Evolutionary conservation across 768 basidiomycete genomes (phyloP).

Genomic region (Dendrothele bispora): DNA sequence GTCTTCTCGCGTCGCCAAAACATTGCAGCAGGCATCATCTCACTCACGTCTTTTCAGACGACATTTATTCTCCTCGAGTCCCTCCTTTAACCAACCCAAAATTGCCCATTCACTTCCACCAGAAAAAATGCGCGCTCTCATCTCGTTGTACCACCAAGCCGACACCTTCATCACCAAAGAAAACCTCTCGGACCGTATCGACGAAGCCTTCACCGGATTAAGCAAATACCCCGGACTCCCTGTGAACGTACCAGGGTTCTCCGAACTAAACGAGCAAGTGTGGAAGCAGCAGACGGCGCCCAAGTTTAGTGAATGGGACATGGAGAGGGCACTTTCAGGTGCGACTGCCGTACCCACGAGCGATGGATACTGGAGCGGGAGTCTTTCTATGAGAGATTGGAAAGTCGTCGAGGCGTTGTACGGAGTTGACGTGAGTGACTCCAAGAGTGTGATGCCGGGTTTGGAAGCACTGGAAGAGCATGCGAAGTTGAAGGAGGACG

Average conservation of each 20-base stretch:
- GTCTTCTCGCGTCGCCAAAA: not conserved
- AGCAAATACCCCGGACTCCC: not conserved
- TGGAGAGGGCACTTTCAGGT: slow-evolving; percentile 10
- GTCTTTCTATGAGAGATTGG: slow-evolving; percentile 31
- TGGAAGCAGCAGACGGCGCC: slow-evolving; percentile 29
- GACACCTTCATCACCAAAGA: slow-evolving; percentile 70
- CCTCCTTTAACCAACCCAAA: slow-evolving; percentile 20
- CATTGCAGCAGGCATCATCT: not conserved
- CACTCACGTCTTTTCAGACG: slow-evolving; percentile 10
- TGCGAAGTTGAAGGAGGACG: slow-evolving; percentile 15
- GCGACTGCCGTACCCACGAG: not conserved
- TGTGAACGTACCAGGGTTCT: too few relatives aligned
- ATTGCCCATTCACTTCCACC: slow-evolving; percentile 40
- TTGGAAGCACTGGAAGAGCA: slow-evolving; percentile 49
- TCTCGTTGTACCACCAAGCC: slow-evolving; percentile 77
- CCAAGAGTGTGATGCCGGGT: slow-evolving; percentile 35
- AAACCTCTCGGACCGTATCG: slow-evolving; percentile 63
- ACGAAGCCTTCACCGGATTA: slow-evolving; percentile 52
- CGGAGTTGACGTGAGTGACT: slow-evolving; percentile 37
- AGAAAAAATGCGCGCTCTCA: slow-evolving; percentile 67
- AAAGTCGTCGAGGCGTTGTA: slow-evolving; percentile 54
- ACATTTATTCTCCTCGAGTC: slow-evolving; percentile 16
- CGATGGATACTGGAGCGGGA: slow-evolving; percentile 3
- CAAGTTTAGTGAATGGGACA: slow-evolving; percentile 39
- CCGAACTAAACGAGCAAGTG: not conserved